Conservation (phyloP, 495 filamentous ascomycete genomes). For the Neurospora hispaniola region DNA sequence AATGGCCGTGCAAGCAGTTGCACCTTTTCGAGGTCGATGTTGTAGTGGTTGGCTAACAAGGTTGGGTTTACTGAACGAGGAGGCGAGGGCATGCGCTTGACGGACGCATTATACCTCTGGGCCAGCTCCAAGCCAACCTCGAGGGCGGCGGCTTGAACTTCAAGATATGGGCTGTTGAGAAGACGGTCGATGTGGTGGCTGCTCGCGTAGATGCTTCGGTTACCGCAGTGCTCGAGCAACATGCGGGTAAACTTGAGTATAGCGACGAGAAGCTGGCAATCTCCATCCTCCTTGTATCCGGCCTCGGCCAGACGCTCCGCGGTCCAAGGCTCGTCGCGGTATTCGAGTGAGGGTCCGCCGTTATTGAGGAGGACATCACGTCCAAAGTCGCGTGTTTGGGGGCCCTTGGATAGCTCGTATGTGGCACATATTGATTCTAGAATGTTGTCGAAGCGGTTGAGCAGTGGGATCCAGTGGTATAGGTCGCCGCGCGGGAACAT, state of each 20-base stretch:
- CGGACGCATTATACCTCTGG: slow-evolving; percentile 81
- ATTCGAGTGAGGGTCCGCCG: slow-evolving; percentile 28
- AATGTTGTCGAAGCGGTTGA: slow-evolving; percentile 89
- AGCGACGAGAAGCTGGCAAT: slow-evolving; percentile 64
- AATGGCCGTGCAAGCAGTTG: slow-evolving; percentile 77
- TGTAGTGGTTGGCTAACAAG: slow-evolving; percentile 79
- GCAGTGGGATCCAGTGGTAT: slow-evolving; percentile 93
- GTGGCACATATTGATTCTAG: slow-evolving; percentile 69
- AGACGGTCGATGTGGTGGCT: slow-evolving; percentile 76
- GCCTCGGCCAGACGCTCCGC: slow-evolving; percentile 41
- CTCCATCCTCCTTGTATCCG: slow-evolving; percentile 61
- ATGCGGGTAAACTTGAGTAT: slow-evolving; percentile 77
- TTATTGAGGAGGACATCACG: slow-evolving; percentile 49
- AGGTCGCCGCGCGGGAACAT: slow-evolving; percentile 94
- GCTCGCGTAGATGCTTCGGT: slow-evolving; percentile 91
- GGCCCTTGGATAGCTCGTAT: slow-evolving; percentile 71
- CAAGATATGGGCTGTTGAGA: slow-evolving; percentile 73
- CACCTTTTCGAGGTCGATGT: slow-evolving; percentile 83
- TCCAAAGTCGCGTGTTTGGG: slow-evolving; percentile 66
- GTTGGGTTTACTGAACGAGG: slow-evolving; percentile 55
- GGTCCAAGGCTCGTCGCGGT: slow-evolving; percentile 28
- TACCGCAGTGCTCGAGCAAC: slow-evolving; percentile 89
- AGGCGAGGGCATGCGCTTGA: slow-evolving; percentile 52
- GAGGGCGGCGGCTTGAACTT: slow-evolving; percentile 63
- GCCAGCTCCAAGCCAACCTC: slow-evolving; percentile 72